Conservation (phyloP, 805 yeast species). For the Saturnispora diversa region DNA sequence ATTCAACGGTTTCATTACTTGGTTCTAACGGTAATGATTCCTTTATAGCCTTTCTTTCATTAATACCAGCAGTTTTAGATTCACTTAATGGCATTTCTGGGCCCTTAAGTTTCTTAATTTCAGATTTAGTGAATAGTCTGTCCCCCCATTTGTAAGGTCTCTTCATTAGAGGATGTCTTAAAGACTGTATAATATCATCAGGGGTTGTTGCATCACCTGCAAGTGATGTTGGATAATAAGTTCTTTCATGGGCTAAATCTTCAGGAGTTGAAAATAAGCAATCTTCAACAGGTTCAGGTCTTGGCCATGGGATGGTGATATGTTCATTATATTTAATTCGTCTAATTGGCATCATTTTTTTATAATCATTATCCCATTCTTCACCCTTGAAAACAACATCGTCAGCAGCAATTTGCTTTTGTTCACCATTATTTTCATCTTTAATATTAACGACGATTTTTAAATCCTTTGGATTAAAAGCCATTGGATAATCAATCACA, state of each 20-base stretch:
- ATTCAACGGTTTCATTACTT: slow-evolving; percentile 37
- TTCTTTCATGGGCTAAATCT: slow-evolving; percentile 55
- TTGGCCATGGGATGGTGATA: slow-evolving; percentile 84
- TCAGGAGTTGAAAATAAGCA: slow-evolving; percentile 51
- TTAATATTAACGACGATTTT: slow-evolving; percentile 72
- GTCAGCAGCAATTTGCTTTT: slow-evolving; percentile 71
- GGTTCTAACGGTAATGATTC: slow-evolving; percentile 33
- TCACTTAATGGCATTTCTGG: slow-evolving; percentile 74
- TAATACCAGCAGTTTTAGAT: slow-evolving; percentile 51
- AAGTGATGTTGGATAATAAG: slow-evolving; percentile 63
- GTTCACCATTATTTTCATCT: slow-evolving; percentile 55
- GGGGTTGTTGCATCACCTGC: slow-evolving; percentile 61
- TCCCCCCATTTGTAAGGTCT: slow-evolving; percentile 48
- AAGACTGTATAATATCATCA: slow-evolving; percentile 44
- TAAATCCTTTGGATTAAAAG: slow-evolving; percentile 51
- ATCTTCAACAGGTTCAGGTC: slow-evolving; percentile 52
- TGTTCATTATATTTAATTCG: slow-evolving; percentile 62
- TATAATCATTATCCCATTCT: slow-evolving; percentile 68
- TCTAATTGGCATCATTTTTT: slow-evolving; percentile 68
- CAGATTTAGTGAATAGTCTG: slow-evolving; percentile 45
- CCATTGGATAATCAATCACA: slow-evolving; percentile 59
- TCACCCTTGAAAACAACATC: slow-evolving; percentile 57
- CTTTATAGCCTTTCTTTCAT: slow-evolving; percentile 43
- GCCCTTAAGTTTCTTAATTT: slow-evolving; percentile 52
- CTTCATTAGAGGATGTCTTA: slow-evolving; percentile 72